Evolutionary conservation across 2,329 filamentous ascomycete species (phyloP).

Genomic region (Fusarium sororula): DNA sequence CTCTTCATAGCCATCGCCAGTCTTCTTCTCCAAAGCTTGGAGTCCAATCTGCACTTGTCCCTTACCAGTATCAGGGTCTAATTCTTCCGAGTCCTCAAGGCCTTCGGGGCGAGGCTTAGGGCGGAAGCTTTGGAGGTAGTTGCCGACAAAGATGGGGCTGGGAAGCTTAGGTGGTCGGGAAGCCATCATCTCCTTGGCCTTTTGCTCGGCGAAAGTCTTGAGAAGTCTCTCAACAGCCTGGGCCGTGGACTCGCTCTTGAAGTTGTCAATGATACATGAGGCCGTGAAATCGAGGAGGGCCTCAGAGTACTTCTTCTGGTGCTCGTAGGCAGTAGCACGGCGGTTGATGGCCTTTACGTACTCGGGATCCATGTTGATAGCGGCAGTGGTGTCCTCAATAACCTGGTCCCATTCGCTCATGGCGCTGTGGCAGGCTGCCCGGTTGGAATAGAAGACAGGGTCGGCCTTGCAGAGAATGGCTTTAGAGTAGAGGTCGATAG

Average conservation of each 20-base stretch:
- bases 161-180: conserved; percentile 90
- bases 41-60: conserved; percentile 88
- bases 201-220: conserved; percentile 96
- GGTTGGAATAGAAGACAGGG: conserved; percentile 98
- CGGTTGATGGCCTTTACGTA: conserved; percentile 99
- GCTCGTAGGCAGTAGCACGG: conserved; percentile 95
- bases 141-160: conserved; percentile 95
- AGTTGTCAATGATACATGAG: conserved; percentile 98
- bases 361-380: conserved; percentile 90
- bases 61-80: conserved; percentile 81
- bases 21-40: conserved; percentile 83
- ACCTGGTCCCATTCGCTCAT: conserved; percentile 94
- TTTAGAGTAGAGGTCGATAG: conserved; percentile 94
- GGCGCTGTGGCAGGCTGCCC: conserved; percentile 96
- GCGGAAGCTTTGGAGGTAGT: conserved; percentile 99
- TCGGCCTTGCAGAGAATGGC: conserved; percentile 97
- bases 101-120: conserved; percentile 80
- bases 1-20: conserved; percentile 89
- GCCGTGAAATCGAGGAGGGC: conserved; percentile 97
- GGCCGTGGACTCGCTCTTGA: conserved; percentile 89
- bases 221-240: conserved; percentile 90
- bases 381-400: conserved; percentile 94
- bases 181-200: conserved; percentile 87
- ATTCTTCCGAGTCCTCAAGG: conserved; percentile 81
- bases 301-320: conserved; percentile 89